These are phyloP conservation scores for Stachybotrys elegans DNA, from an alignment of 2,329 filamentous ascomycete genomes.

Conservation along the genomic window DNA sequence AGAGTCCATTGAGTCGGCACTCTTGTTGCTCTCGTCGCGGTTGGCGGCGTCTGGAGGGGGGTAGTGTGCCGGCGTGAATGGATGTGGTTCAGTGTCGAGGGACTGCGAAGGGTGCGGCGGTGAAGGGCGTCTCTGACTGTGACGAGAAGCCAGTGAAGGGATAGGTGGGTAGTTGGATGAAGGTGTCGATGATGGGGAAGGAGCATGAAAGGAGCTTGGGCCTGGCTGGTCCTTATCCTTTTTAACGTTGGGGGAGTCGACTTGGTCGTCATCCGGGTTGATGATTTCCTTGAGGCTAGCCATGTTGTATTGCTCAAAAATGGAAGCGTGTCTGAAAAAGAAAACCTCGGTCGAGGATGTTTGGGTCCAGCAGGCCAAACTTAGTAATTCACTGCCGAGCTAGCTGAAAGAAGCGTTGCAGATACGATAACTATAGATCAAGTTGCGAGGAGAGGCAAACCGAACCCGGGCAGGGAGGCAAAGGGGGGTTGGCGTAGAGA, in stretches of 20 bases:
- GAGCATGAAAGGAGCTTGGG: slow-evolving; percentile 24
- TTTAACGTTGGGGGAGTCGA: slow-evolving; percentile 38
- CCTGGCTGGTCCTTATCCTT: slow-evolving; percentile 36
- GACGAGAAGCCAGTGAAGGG: slow-evolving; percentile 22
- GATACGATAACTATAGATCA: slow-evolving; percentile 23
- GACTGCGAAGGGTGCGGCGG: slow-evolving; percentile 21
- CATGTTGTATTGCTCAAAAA: slow-evolving; percentile 41
- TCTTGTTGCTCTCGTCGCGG: slow-evolving; percentile 40
- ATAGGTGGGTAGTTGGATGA: slow-evolving; percentile 28
- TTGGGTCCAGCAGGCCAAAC: slow-evolving; percentile 29
- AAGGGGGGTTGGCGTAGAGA: slow-evolving; percentile 19
- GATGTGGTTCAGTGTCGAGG: slow-evolving; percentile 6
- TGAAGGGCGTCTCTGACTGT: slow-evolving; percentile 29
- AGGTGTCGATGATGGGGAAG: slow-evolving; percentile 26
- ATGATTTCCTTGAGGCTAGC: slow-evolving; percentile 53
- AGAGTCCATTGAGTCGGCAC: slow-evolving; percentile 46
- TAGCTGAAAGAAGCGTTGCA: slow-evolving; percentile 24
- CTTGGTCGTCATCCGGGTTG: slow-evolving; percentile 47
- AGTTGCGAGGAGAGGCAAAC: too few relatives aligned
- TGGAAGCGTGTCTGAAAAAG: slow-evolving; percentile 27
- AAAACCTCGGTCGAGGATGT: slow-evolving; percentile 23
- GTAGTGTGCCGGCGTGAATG: slow-evolving; percentile 11
- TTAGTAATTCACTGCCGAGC: slow-evolving; percentile 42
- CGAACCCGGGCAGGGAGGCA: too few relatives aligned
- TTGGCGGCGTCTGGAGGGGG: slow-evolving; percentile 19